Percentiles rank a stretch among this genome's conserved stretches.
phyloP scores from a whole-genome alignment of 202 grass and related monocot species.

The Carex sylvatica region DNA sequence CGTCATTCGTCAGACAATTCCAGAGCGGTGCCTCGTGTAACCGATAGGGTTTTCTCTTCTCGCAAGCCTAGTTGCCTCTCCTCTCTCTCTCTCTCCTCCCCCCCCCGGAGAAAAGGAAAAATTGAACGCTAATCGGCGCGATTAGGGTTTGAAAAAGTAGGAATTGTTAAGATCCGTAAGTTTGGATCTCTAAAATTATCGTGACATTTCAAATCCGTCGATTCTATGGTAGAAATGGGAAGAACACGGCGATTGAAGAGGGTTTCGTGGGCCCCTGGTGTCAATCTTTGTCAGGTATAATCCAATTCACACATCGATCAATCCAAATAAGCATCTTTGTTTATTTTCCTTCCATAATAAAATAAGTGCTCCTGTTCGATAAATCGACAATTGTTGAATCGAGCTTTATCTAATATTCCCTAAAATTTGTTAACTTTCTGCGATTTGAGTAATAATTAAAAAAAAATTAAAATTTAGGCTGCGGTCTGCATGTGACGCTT shows the following conservation, averaged over 20 bases:
- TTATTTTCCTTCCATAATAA: slow-evolving; percentile 6
- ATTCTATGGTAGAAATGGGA: slow-evolving; percentile 26
- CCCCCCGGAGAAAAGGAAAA: slow-evolving; percentile 8
- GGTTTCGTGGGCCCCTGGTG: slow-evolving; percentile 79
- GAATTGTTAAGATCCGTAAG: slow-evolving; percentile 18
- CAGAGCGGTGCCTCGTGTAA: slow-evolving; percentile 8
- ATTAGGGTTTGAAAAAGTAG: slow-evolving; percentile 36
- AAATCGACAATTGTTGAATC: slow-evolving; percentile 7
- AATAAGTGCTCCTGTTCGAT: neutral
- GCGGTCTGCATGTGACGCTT: neutral
- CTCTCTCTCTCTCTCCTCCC: neutral
- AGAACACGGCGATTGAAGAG: slow-evolving; percentile 59
- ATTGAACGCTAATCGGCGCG: neutral
- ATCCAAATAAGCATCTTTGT: slow-evolving; percentile 26
- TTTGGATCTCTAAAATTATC: slow-evolving; percentile 31
- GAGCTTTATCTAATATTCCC: neutral
- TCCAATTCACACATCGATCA: slow-evolving; percentile 26
- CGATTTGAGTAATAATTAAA: neutral
- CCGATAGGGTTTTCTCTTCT: slow-evolving; percentile 21
- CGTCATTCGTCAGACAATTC: slow-evolving; percentile 11
- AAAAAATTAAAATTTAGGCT: neutral
- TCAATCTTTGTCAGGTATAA: slow-evolving; percentile 86
- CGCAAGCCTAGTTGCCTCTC: neutral
- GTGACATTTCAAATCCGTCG: neutral
- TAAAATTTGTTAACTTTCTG: slow-evolving; percentile 10